These are phyloP conservation scores for Boletus vermiculosoides DNA, from an alignment of 768 basidiomycete species.

Conservation along the genomic window DNA sequence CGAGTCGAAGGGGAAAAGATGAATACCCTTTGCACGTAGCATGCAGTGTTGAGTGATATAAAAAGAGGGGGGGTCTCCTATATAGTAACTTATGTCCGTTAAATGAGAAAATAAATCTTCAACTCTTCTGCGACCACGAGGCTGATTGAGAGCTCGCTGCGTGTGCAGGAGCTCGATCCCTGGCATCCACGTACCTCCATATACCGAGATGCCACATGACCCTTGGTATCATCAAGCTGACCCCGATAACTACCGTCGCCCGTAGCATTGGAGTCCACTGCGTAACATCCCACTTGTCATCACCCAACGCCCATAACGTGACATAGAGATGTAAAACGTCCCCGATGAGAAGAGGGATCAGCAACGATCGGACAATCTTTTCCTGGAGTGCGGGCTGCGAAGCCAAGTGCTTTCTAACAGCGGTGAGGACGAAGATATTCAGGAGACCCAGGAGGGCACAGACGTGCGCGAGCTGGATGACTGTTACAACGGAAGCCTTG, in stretches of 20 bases:
- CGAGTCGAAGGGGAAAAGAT: constrained; percentile 2
- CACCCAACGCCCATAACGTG: constrained; percentile 77
- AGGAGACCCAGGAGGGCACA: constrained; percentile 71
- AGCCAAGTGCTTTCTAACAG: constrained; percentile 58
- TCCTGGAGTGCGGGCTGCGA: constrained; percentile 66
- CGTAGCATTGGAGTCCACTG: constrained; percentile 71
- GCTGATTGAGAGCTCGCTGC: neutral
- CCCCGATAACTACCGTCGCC: constrained; percentile 60
- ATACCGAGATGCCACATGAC: constrained; percentile 74
- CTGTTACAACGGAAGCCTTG: constrained; percentile 63
- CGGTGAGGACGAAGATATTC: constrained; percentile 64
- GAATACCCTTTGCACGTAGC: constrained; percentile 15
- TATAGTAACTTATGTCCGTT: constrained; percentile 12
- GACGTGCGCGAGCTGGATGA: constrained; percentile 75
- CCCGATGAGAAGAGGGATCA: constrained; percentile 67
- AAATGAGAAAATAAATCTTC: constrained; percentile 25
- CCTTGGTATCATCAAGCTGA: constrained; percentile 67
- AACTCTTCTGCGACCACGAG: constrained; percentile 11
- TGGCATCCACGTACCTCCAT: constrained; percentile 66
- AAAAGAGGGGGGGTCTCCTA: constrained; percentile 1
- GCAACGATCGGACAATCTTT: constrained; percentile 60
- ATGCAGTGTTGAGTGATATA: neutral
- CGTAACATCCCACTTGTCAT: constrained; percentile 57
- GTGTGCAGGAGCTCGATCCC: constrained; percentile 43
- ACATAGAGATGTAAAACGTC: constrained; percentile 65